Evolutionary conservation across 257 asterid genomes (phyloP).

Genomic region (Solanum megistacrolobum): DNA sequence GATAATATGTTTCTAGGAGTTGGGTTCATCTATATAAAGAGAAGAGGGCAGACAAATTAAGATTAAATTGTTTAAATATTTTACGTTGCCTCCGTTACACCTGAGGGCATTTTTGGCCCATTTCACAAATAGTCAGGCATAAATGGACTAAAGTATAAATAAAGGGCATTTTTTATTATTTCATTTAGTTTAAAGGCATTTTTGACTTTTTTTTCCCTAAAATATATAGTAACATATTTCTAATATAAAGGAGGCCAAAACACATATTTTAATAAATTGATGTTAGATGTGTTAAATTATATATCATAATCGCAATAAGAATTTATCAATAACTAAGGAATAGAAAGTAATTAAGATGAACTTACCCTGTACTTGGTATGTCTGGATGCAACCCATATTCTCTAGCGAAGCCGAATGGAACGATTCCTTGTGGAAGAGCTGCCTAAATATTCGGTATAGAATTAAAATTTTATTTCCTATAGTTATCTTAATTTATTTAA

Average conservation of each 20-base stretch:
- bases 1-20: not conserved
- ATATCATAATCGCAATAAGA: not conserved
- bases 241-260: not conserved
- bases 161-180: too few species aligned
- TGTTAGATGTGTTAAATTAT: not conserved
- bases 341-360: not conserved
- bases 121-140: too few species aligned
- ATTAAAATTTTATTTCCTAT: not conserved
- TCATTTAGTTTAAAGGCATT: too few species aligned
- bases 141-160: too few species aligned
- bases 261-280: not conserved
- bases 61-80: too few species aligned
- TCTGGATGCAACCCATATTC: conserved; percentile 61
- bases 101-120: too few species aligned
- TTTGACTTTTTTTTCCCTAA: too few species aligned
- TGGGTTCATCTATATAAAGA: too few species aligned
- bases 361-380: conserved; percentile 60
- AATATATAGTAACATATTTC: too few species aligned
- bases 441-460: conserved; percentile 26
- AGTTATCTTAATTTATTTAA: not conserved
- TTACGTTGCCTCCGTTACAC: too few species aligned
- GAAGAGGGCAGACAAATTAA: too few species aligned
- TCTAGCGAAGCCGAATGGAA: conserved; percentile 59
- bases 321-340: not conserved
- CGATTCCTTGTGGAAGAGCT: conserved; percentile 62